These are phyloP conservation scores for Apium graveolens DNA, from an alignment of 129 eudicot genomes.

Conservation along the genomic window DNA sequence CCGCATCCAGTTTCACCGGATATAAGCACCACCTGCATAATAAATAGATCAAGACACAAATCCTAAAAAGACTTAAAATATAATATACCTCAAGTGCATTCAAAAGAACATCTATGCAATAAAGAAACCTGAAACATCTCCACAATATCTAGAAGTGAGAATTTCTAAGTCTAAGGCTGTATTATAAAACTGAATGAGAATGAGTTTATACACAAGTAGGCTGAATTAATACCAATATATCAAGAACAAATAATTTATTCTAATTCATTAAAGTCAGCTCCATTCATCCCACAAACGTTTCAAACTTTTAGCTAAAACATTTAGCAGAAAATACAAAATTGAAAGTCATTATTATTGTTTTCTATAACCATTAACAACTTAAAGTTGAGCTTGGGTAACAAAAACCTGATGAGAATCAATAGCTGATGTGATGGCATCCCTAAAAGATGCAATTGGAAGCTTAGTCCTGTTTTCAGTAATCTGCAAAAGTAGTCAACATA, in stretches of 20 bases:
- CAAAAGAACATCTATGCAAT: not conserved
- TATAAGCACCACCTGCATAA: conserved; percentile 72
- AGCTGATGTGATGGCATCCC: conserved; percentile 57
- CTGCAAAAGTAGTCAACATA: conserved; percentile 30
- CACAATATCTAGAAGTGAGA: not conserved
- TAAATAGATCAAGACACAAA: conserved; percentile 8
- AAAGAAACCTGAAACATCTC: not conserved
- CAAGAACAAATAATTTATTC: not conserved
- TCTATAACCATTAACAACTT: not conserved
- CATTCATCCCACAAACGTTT: not conserved
- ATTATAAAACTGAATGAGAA: not conserved
- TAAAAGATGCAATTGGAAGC: conserved; percentile 86
- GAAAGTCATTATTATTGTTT: not conserved
- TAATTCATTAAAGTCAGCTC: not conserved
- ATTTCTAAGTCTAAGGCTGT: not conserved
- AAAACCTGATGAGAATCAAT: conserved; percentile 73
- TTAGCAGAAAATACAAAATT: not conserved
- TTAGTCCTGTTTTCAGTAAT: conserved; percentile 55
- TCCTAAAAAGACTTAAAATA: not conserved
- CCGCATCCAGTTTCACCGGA: conserved; percentile 99
- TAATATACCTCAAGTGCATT: not conserved
- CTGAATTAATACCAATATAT: not conserved
- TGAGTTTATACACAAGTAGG: not conserved
- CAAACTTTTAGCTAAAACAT: not conserved
- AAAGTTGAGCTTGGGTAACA: not conserved